Conservation (phyloP, 768 basidiomycete genomes). For the Rhodotorula kratochvilovae region DNA sequence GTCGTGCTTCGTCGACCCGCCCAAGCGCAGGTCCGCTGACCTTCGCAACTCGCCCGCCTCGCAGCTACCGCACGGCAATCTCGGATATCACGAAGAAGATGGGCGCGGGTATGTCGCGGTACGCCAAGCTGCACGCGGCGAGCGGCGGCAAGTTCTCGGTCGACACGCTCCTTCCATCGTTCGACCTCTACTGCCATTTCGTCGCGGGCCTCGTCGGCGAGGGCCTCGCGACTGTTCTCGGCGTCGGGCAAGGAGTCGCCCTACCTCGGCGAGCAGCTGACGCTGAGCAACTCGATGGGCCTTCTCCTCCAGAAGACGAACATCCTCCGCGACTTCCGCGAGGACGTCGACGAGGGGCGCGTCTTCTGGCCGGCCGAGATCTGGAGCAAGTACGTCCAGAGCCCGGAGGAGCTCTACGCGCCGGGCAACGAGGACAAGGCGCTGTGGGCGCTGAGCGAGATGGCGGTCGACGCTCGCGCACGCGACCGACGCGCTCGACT, state of each 20-base stretch:
- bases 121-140: conserved; percentile 69
- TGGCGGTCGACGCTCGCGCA: conserved; percentile 82
- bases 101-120: conserved; percentile 93
- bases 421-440: conserved; percentile 62
- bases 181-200: conserved; percentile 97
- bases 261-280: conserved; percentile 69
- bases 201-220: conserved; percentile 90
- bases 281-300: conserved; percentile 91
- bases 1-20: neutral
- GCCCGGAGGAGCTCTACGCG: conserved; percentile 53
- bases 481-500: conserved; percentile 78
- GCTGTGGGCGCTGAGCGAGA: conserved; percentile 74
- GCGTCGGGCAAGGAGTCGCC: conserved; percentile 36
- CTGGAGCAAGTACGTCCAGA: conserved; percentile 57
- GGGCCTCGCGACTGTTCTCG: conserved; percentile 36
- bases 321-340: conserved; percentile 89
- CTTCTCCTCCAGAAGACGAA: conserved; percentile 95
- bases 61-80: conserved; percentile 67
- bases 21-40: no score
- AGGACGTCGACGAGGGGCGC: conserved; percentile 77
- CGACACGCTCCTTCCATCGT: conserved; percentile 71
- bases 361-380: conserved; percentile 95
- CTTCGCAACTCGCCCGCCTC: no score
- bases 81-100: conserved; percentile 78
- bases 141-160: conserved; percentile 61